Percentiles rank a stretch among this genome's conserved stretches.
Evolutionary conservation across 2,329 filamentous ascomycete species (phyloP).

Genomic region (Fusarium falciforme): DNA sequence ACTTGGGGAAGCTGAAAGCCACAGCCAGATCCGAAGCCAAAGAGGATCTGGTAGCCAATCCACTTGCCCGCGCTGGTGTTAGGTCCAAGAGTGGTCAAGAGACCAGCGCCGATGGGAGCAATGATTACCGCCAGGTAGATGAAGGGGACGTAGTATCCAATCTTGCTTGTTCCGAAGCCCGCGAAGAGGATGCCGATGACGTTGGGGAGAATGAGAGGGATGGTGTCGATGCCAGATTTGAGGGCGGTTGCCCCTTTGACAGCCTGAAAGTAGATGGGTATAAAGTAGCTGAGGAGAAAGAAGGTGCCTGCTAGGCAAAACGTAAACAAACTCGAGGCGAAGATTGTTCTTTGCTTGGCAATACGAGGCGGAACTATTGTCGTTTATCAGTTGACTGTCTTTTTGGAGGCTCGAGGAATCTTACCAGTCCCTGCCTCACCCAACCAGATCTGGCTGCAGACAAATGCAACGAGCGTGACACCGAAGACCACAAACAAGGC

Average conservation of each 20-base stretch:
- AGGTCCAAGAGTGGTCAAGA: conserved; percentile 52
- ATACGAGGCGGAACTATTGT: background rate
- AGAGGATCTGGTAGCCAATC: conserved; percentile 50
- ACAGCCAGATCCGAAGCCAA: conserved; percentile 45
- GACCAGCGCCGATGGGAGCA: conserved; percentile 50
- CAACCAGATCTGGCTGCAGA: background rate
- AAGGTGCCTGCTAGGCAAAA: background rate
- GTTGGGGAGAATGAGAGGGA: conserved; percentile 38
- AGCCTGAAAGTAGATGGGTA: conserved; percentile 64
- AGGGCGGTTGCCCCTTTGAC: conserved; percentile 48
- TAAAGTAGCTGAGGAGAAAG: conserved; percentile 49
- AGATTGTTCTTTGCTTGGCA: background rate
- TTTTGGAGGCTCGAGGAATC: too few species aligned
- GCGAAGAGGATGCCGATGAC: conserved; percentile 34
- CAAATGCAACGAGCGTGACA: background rate
- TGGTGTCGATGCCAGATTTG: conserved; percentile 37
- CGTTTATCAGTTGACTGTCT: background rate
- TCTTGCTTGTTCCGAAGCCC: conserved; percentile 32
- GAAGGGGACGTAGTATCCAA: conserved; percentile 54
- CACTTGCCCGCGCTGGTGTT: conserved; percentile 25
- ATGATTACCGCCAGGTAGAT: conserved; percentile 48
- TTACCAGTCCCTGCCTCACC: background rate
- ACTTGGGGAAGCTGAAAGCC: conserved; percentile 3
- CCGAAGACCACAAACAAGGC: conserved; percentile 1
- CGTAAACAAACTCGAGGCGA: background rate